Conservation (phyloP, 306 rosid genomes). For the Castanea sativa region DNA sequence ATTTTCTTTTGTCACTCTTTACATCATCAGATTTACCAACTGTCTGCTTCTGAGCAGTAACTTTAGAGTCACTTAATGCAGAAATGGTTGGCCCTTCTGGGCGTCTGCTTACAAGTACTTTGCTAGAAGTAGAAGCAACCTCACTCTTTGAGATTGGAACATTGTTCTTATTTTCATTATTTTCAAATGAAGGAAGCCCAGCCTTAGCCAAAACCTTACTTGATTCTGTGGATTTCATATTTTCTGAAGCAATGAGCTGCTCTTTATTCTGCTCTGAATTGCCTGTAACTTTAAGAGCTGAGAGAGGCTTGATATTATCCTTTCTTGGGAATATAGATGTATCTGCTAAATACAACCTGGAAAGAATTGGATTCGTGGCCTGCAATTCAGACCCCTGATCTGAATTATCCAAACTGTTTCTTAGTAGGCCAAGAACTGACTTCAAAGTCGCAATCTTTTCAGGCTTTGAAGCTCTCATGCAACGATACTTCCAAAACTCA, state of each 20-base stretch:
- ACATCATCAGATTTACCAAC: constrained; percentile 44
- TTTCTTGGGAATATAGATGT: constrained; percentile 92
- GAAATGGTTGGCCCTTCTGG: constrained; percentile 39
- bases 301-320: constrained; percentile 76
- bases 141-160: constrained; percentile 27
- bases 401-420: constrained; percentile 47
- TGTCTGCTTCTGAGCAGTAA: constrained; percentile 33
- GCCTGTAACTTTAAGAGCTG: constrained; percentile 49
- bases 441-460: constrained; percentile 87
- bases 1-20: constrained; percentile 79
- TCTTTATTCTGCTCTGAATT: constrained; percentile 52
- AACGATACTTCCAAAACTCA: constrained; percentile 96
- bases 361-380: constrained; percentile 77
- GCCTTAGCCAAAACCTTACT: constrained; percentile 42
- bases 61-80: constrained; percentile 46
- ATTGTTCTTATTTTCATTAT: constrained; percentile 37
- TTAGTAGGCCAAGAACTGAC: constrained; percentile 89
- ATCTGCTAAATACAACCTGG: constrained; percentile 91
- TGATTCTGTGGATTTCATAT: constrained; percentile 36
- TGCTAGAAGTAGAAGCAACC: constrained; percentile 42
- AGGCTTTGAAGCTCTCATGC: constrained; percentile 70
- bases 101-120: constrained; percentile 35
- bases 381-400: constrained; percentile 50
- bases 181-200: constrained; percentile 35
- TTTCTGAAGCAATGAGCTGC: constrained; percentile 31